Evolutionary conservation across 345 rosid species (phyloP), one percentile per base, ranked within the genome.

Genomic region (Chamaenerion angustifolium): DNA sequence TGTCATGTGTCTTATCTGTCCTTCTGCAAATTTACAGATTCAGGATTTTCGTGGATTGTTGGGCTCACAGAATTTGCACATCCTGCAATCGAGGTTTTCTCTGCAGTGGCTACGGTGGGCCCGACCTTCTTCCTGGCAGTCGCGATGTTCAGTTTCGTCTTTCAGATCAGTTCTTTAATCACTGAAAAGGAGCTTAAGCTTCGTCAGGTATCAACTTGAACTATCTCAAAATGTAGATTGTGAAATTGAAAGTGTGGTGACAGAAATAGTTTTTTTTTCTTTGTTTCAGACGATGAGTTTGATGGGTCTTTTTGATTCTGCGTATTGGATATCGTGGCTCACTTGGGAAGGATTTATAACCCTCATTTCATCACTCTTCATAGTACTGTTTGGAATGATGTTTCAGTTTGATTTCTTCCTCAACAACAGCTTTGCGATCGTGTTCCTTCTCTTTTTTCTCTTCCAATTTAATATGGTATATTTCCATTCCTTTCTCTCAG

Each of bases 161-260:
- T 90, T 52, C 94, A 90, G 49, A 77, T 86, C 2, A 72, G 86
- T 63, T 71, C 83, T 48, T 70, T 90, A 72, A 73, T 83, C 12
- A 51, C 75, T 16, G 98, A 86, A 81, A 90, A 79, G 67, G 98
- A 90, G 82, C 85, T 90, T 49, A 86, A 79, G 71, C 98, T 90
- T 67, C 94, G 98, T 4, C 95, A 90, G 95, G 97, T 83, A 44
- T 45, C 10, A 13, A 54, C 44, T 59, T 48, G 48, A 18, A 54
- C 48, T 19, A 35, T 10, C 48, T 13, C 56, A 16, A 46, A 21
- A 44, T 65, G 51, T 0, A 35, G 58, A 16, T 40, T 2, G 46
- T 21, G 49, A 40, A 43, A 56, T 12, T 40, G 41, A 45, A 42
- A 25, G 12, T 17, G 18, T 12, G 10, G 25, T 21, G 25, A 21